Evolutionary conservation across 179 eudicot species (phyloP), one percentile per base, ranked within the genome.

Genomic region (Camellia oleifera): DNA sequence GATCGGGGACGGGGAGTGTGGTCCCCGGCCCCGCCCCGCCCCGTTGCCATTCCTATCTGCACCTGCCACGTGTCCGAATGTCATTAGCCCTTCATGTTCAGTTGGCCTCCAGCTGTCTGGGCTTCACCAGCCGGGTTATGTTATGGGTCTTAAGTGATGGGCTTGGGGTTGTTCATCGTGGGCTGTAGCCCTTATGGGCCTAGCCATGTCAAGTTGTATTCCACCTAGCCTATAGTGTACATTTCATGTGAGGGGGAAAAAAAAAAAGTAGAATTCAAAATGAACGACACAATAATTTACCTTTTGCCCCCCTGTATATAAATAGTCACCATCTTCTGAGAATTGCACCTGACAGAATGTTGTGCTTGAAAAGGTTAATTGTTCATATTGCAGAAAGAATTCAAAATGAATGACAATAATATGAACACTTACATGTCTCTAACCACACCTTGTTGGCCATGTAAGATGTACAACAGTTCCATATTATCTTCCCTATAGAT

Each of bases 371-470:
- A 65, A 46, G 45, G 44, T 73, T 62, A 74, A 17, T 67, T 17
- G 71, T 23, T 50, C 45, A 74, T 2, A 50, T 40, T 40, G 14
- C 46, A 14, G 12, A 57, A 26, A 54, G 32, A 52, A 72, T 32
- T 52, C 44, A 61, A n/a, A 40, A 72, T 57, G 20, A 40, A 70
- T 53, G 18, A 53, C 23, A 11, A 50, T 5, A 80, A 32, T n/a
- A 11, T 57, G 63, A 63, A 48, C 81, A 89, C 93, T 90, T 88
- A 96, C 99, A 87, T 96, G 98, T 60, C 40, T 32, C 98, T 96
- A 82, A 96, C 85, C 82, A 98, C 99, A n/a, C 99, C 98, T 84
- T 94, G 97, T 85, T 94, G 99, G 86, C 98, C 99, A 87, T 92
- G 99, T 83, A 96, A 85, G 56, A 96, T 84, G 84, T 96, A 96